Evolutionary conservation across 371 early-diverging fungal species (phyloP), one percentile per base, ranked within the genome.

Genomic region (Phascolomyces articulosus): DNA sequence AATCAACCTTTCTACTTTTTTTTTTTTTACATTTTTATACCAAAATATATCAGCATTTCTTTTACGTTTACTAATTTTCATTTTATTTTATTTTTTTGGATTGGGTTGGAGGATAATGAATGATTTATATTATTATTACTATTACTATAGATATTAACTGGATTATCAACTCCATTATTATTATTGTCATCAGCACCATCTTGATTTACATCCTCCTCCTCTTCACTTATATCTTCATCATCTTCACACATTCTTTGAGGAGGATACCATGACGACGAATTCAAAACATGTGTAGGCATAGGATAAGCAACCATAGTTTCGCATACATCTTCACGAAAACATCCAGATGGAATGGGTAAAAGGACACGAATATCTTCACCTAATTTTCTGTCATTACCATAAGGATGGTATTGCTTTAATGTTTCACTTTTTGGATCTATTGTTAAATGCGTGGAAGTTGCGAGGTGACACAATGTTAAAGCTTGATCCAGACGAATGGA

Each of bases 401-500:
- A n/a, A n/a, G n/a, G 34, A 34, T 34, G 24, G 23, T 51, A 1
- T 7, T 18, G 6, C 44, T 13, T 8, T n/a, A 4, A 18, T 51
- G 4, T 24, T 18, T 20, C 47, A 47, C 47, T 20, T 47, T 47
- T n/a, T n/a, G n/a, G n/a, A n/a, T n/a, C n/a, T n/a, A 51, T 24
- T 24, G 23, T 7, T 51, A 34, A 0, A 34, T 34, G 34, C 51
- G 11, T 44, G 4, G 8, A 13, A 13, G 44, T 23, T 23, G 51
- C 51, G 23, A 51, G 51, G 51, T 51, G 7, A 15, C 51, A 51
- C 23, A 51, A 24, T 15, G 20, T n/a, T 11, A 23, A 51, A 24
- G 51, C 51, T 51, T 51, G 51, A 51, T 51, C 51, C 24, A 51
- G 51, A 51, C 26, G 7, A 15, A 51, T 24, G 23, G 51, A 23